Conservation (phyloP, 495 filamentous ascomycete species). For the Glarea lozoyensis region DNA sequence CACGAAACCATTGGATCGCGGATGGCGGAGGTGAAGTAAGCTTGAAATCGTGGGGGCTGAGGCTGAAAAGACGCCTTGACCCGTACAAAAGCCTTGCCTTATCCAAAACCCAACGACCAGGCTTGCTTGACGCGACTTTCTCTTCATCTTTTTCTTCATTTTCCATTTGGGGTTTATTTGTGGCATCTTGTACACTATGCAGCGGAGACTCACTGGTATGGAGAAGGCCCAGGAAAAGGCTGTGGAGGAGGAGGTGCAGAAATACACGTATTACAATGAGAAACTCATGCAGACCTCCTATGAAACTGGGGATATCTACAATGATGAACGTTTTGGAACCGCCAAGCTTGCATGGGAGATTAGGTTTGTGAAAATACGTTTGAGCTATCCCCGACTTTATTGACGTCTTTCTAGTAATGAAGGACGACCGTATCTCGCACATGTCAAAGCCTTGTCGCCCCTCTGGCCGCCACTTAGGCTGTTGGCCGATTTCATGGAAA, state of each 20-base stretch:
- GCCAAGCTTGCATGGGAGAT: background rate
- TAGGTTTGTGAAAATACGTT: background rate
- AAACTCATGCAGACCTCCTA: background rate
- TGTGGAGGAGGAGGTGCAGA: conserved; percentile 1
- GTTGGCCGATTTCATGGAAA: conserved; percentile 33
- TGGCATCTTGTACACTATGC: no score
- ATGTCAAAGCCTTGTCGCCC: conserved; percentile 2
- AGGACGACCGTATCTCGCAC: conserved; percentile 1
- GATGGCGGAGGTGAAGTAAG: no score
- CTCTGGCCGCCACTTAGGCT: conserved; percentile 21
- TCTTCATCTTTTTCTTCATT: no score
- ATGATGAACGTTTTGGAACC: background rate
- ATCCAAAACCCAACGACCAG: no score
- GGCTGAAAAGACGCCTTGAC: no score
- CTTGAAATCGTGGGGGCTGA: no score
- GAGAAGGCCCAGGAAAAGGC: no score
- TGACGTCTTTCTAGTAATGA: background rate
- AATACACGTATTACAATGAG: background rate
- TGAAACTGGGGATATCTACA: conserved; percentile 1
- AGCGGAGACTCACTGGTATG: no score
- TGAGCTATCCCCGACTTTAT: background rate
- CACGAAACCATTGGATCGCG: no score
- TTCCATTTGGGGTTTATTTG: no score
- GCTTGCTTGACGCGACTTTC: no score
- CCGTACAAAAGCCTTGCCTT: no score